Percentiles rank a stretch among this genome's conserved stretches.
Conservation (phyloP, 2,329 filamentous ascomycete genomes). For the Xylaria sp. region DNA sequence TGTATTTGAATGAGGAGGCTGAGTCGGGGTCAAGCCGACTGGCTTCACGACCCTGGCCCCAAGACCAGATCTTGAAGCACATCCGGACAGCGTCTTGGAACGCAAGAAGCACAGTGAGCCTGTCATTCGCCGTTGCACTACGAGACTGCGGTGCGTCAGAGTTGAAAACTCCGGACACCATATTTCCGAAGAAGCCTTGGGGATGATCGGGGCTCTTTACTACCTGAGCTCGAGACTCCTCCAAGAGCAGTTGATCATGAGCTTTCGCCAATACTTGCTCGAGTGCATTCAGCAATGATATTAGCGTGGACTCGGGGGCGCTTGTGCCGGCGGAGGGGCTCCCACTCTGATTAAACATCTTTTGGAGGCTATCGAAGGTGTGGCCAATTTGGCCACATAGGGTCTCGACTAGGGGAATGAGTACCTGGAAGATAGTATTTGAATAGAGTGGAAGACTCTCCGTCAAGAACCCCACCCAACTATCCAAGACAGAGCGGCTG, state of each 20-base stretch:
- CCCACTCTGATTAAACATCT: conserved; percentile 64
- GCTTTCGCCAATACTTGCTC: conserved; percentile 90
- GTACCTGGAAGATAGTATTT: conserved; percentile 85
- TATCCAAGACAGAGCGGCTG: conserved; percentile 83
- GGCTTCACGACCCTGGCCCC: conserved; percentile 76
- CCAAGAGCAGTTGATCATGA: conserved; percentile 82
- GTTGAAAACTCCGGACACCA: conserved; percentile 91
- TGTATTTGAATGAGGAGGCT: conserved; percentile 87
- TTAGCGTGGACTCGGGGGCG: conserved; percentile 77
- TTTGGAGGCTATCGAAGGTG: conserved; percentile 77
- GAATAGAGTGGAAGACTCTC: conserved; percentile 87
- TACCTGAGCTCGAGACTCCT: conserved; percentile 76
- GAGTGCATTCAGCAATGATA: conserved; percentile 90
- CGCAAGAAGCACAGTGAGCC: conserved; percentile 92
- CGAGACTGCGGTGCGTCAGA: conserved; percentile 81
- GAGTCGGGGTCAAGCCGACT: conserved; percentile 72
- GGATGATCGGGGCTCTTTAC: conserved; percentile 84
- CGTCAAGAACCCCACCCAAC: conserved; percentile 88
- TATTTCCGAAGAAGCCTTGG: conserved; percentile 91
- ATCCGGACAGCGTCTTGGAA: conserved; percentile 96
- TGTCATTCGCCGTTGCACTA: conserved; percentile 88
- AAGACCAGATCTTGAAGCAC: conserved; percentile 95
- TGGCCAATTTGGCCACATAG: conserved; percentile 81
- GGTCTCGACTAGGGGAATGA: conserved; percentile 91
- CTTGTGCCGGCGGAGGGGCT: conserved; percentile 48